Base-by-base conservation (phyloP, 257 asterid genomes). In the Nicotiana benthamiana region DNA sequence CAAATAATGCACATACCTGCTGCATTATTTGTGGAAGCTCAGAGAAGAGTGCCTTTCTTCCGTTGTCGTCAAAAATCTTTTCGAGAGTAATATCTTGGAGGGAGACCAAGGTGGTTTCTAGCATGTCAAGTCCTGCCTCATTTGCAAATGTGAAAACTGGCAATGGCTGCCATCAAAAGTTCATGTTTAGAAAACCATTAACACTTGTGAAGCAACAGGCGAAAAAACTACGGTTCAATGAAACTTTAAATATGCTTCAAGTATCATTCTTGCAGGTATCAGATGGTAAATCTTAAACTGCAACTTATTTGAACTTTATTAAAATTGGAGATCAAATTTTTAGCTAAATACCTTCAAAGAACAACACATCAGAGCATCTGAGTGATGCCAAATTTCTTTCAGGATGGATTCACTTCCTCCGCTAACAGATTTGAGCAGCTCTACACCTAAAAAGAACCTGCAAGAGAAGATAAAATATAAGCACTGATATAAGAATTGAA, bases 61-160 rank as follows among this genome's bases (percentile, higher is more conserved):
- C 99, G 22, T 88, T 87, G 79, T 93, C 97, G 43, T 95, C 89
- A 75, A 95, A 92, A 11, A 93, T 89, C 84, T 95, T 93, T 70
- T 95, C 97, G 6, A 93, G 94, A 4, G 96, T 91, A 36, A 93
- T 91, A 87, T 95, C 99, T 80, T 92, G 98, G 24, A 95, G 97
- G 15, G 98, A 92, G 26, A 92, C 90, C 82, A 92, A 82, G 68
- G 98, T 93, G 15, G 99, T 95, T 90, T 94, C 99, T 0, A 96
- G 98, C 99, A 96, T 96, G 81, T 96, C 97, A 52, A 96, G 97
- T 48, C 99, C 99, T 0, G 94, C 97, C 86, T 96, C 97, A 65
- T 96, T 96, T 3, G 97, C 96, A 15, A 96, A 96, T 2, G 93
- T 91, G 88, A 96, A 92, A 62, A 90, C 97, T 24, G 98, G 97